Percentiles rank a stretch among this genome's conserved stretches.
Conservation (phyloP, 805 yeast species). For the Spathaspora hagerdaliae region DNA sequence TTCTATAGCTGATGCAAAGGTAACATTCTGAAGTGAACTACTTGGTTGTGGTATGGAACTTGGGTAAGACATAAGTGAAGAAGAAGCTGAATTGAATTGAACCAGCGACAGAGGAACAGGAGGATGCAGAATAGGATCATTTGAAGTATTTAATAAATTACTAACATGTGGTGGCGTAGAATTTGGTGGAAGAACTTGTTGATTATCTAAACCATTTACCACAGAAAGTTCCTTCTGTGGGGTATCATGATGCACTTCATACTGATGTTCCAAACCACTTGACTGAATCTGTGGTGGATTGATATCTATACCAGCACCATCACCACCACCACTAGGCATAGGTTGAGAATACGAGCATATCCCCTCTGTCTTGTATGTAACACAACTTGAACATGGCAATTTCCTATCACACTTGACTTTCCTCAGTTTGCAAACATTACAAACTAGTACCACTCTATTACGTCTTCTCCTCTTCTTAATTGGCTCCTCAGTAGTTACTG, state of each 20-base stretch:
- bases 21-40: not conserved
- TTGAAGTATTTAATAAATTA: not conserved
- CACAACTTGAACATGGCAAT: conserved; percentile 4
- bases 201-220: not conserved
- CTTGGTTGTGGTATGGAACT: not conserved
- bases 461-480: conserved; percentile 1
- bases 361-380: conserved; percentile 1
- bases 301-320: not conserved
- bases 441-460: conserved; percentile 2
- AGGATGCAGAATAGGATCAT: not conserved
- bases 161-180: not conserved
- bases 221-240: not conserved
- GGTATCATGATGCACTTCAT: not conserved
- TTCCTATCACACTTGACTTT: conserved; percentile 6
- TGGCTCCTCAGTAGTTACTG: not conserved
- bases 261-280: not conserved
- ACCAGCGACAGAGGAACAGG: not conserved
- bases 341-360: conserved; percentile 3
- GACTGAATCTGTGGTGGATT: not conserved
- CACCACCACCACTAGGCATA: not conserved
- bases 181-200: not conserved
- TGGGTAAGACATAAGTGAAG: not conserved
- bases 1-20: not conserved
- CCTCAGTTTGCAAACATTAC: conserved; percentile 3
- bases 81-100: too few relatives aligned